phyloP scores from a whole-genome alignment of 176 grass and related monocot species.

The Puya raimondii region DNA sequence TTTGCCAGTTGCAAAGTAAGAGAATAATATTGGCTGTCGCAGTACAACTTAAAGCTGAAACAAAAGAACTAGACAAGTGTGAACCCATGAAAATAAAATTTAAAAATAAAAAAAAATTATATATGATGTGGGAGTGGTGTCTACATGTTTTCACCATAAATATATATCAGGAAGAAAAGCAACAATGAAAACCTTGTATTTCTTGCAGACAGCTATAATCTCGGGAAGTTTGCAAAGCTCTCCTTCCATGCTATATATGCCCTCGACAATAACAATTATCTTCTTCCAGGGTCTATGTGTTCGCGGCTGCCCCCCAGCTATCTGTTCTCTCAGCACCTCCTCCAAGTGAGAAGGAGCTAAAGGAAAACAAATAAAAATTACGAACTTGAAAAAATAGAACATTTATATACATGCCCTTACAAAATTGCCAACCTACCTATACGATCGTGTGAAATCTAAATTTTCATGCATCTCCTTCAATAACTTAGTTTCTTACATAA shows the following conservation, averaged over 20 bases:
- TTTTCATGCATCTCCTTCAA: too few relatives aligned
- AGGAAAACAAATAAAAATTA: neutral
- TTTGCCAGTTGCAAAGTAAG: neutral
- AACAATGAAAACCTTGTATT: constrained; percentile 49
- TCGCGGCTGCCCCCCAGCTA: constrained; percentile 67
- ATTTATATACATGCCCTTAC: too few relatives aligned
- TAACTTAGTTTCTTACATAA: too few relatives aligned
- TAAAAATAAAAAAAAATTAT: constrained; percentile 16
- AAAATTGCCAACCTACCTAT: too few relatives aligned
- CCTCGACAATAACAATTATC: constrained; percentile 87
- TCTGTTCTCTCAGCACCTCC: constrained; percentile 77
- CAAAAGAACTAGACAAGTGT: neutral
- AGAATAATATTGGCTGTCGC: too few relatives aligned
- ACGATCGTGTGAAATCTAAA: too few relatives aligned
- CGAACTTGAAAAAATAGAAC: too few relatives aligned
- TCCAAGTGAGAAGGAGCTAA: constrained; percentile 71
- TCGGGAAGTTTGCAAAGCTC: constrained; percentile 83
- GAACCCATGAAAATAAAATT: neutral
- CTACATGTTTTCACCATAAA: too few relatives aligned
- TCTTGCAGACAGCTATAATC: constrained; percentile 83
- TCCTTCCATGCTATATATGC: constrained; percentile 92
- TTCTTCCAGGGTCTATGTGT: constrained; percentile 76
- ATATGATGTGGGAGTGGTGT: too few relatives aligned
- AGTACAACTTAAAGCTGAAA: neutral
- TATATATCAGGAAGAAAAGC: neutral